phyloP scores from a whole-genome alignment of 2,329 filamentous ascomycete genomes.

The Fonsecaea erecta region DNA sequence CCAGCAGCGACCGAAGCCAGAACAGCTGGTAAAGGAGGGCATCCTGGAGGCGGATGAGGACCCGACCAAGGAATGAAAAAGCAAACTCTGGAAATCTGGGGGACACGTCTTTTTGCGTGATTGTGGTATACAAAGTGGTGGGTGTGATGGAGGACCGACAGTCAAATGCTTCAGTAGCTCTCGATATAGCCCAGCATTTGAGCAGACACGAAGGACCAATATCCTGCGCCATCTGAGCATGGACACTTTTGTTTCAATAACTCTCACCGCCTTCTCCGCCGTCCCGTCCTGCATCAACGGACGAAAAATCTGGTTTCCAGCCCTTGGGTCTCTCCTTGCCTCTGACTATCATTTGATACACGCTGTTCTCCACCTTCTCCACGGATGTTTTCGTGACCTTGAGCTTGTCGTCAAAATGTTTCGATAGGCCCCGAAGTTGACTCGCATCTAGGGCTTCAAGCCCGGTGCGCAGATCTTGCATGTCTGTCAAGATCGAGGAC shows the following conservation, averaged over 20 bases:
- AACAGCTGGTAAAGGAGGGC: constrained; percentile 76
- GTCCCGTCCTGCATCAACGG: constrained; percentile 47
- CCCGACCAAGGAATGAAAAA: constrained; percentile 41
- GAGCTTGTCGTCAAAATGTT: constrained; percentile 77
- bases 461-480: constrained; percentile 75
- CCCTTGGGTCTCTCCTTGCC: constrained; percentile 88
- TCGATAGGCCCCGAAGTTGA: constrained; percentile 57
- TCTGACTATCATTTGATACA: constrained; percentile 85
- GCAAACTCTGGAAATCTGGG: neutral
- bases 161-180: constrained; percentile 36
- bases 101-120: neutral
- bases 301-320: constrained; percentile 75
- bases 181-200: constrained; percentile 36
- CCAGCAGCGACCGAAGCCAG: constrained; percentile 73
- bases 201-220: neutral
- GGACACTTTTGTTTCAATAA: constrained; percentile 24
- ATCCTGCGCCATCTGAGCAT: neutral
- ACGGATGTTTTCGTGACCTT: constrained; percentile 86
- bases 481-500: constrained; percentile 75
- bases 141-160: neutral
- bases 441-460: constrained; percentile 73
- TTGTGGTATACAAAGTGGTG: neutral
- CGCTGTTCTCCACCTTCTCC: constrained; percentile 87
- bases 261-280: constrained; percentile 42
- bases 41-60: constrained; percentile 71